Percentiles rank a stretch among this genome's conserved stretches.
Conservation (phyloP, 2,329 filamentous ascomycete species). For the Akanthomyces muscarius region DNA sequence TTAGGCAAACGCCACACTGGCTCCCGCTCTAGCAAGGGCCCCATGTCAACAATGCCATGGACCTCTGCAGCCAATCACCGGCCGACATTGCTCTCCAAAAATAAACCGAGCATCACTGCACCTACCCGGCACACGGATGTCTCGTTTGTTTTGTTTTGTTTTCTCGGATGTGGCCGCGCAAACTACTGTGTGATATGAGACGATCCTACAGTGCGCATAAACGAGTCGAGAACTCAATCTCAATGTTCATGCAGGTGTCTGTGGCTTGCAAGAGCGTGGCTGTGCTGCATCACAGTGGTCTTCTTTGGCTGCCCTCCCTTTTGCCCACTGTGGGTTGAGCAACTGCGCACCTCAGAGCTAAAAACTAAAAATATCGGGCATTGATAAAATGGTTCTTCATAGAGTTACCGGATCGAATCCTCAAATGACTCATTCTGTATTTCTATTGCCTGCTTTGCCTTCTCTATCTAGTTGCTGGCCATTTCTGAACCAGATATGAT, state of each 20-base stretch:
- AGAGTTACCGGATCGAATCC: too few species aligned
- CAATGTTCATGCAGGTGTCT: background rate
- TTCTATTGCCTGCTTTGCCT: too few species aligned
- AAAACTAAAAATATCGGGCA: too few species aligned
- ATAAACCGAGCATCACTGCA: background rate
- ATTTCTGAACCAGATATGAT: too few species aligned
- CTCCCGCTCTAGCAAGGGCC: background rate
- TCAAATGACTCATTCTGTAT: too few species aligned
- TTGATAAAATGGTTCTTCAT: too few species aligned
- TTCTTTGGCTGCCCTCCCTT: too few species aligned
- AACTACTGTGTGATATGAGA: background rate
- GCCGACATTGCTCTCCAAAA: background rate
- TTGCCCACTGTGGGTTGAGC: too few species aligned
- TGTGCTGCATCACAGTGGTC: background rate
- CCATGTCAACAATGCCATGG: constrained; percentile 3
- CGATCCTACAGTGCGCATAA: background rate
- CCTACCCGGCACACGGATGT: background rate
- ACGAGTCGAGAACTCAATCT: background rate
- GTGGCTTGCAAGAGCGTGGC: background rate
- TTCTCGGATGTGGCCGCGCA: background rate
- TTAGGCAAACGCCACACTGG: constrained; percentile 2
- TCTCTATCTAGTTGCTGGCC: too few species aligned
- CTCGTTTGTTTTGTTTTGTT: background rate
- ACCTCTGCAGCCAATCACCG: background rate
- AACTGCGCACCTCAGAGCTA: too few species aligned